Conservation (phyloP, 495 filamentous ascomycete genomes). For the Penicillium paxilli region DNA sequence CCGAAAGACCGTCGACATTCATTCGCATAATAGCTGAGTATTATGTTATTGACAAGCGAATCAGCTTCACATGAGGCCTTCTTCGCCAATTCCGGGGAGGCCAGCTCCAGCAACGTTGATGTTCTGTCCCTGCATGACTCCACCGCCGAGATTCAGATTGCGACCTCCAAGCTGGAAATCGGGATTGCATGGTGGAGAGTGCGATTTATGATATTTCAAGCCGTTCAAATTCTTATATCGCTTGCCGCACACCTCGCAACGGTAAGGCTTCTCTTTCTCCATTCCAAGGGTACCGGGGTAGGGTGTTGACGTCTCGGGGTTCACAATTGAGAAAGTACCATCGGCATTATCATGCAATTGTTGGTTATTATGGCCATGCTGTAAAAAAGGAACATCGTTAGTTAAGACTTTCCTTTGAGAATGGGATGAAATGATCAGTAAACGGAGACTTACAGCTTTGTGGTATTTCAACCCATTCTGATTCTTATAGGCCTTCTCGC, state of each 20-base stretch:
- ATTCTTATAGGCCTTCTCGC: constrained; percentile 99
- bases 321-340: constrained; percentile 96
- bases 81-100: constrained; percentile 52
- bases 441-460: constrained; percentile 57
- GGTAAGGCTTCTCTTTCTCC: constrained; percentile 99
- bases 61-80: constrained; percentile 42
- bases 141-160: constrained; percentile 43
- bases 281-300: constrained; percentile 96
- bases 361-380: constrained; percentile 96
- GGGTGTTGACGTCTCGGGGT: constrained; percentile 88
- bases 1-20: constrained; percentile 19
- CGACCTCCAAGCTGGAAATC: constrained; percentile 49
- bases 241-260: constrained; percentile 95
- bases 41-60: constrained; percentile 23
- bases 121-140: constrained; percentile 53
- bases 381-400: constrained; percentile 1
- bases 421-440: background rate
- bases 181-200: constrained; percentile 70
- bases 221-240: constrained; percentile 99
- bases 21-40: constrained; percentile 22
- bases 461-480: constrained; percentile 95
- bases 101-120: constrained; percentile 53
- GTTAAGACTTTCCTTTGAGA: constrained; percentile 1
- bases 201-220: constrained; percentile 88
- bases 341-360: constrained; percentile 93